These are phyloP conservation scores for Debaryomyces tyrocola DNA, from an alignment of 805 yeast genomes.

Conservation along the genomic window DNA sequence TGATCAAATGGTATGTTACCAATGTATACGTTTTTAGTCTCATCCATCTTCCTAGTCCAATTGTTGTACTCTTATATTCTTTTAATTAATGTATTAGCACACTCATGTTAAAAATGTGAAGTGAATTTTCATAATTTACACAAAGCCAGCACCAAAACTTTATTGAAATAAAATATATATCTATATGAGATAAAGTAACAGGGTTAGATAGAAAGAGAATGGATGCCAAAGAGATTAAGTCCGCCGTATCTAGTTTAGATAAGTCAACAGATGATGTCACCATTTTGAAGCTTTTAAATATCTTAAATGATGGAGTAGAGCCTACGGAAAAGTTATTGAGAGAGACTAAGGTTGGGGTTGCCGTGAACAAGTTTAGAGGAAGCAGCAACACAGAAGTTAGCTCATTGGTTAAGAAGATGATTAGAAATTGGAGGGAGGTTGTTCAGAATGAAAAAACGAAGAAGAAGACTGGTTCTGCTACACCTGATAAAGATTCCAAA, in stretches of 20 bases:
- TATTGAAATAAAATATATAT: no score
- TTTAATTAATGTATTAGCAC: no score
- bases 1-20: conserved; percentile 92
- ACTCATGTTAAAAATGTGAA: no score
- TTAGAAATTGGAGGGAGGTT: conserved; percentile 86
- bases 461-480: conserved; percentile 21
- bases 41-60: conserved; percentile 4
- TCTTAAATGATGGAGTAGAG: conserved; percentile 66
- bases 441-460: conserved; percentile 65
- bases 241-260: conserved; percentile 70
- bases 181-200: no score
- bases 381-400: conserved; percentile 67
- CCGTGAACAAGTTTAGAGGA: conserved; percentile 83
- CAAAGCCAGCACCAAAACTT: no score
- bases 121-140: no score
- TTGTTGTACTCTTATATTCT: no score
- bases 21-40: conserved; percentile 55
- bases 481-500: conserved; percentile 10
- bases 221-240: conserved; percentile 74
- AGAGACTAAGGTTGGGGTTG: conserved; percentile 96
- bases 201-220: conserved; percentile 24
- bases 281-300: conserved; percentile 62
- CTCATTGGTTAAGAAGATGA: conserved; percentile 74
- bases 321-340: conserved; percentile 86
- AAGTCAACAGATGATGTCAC: conserved; percentile 62